These are phyloP conservation scores for Tylopilus sp. DNA, from an alignment of 1,284 basidiomycete species.

Conservation along the genomic window DNA sequence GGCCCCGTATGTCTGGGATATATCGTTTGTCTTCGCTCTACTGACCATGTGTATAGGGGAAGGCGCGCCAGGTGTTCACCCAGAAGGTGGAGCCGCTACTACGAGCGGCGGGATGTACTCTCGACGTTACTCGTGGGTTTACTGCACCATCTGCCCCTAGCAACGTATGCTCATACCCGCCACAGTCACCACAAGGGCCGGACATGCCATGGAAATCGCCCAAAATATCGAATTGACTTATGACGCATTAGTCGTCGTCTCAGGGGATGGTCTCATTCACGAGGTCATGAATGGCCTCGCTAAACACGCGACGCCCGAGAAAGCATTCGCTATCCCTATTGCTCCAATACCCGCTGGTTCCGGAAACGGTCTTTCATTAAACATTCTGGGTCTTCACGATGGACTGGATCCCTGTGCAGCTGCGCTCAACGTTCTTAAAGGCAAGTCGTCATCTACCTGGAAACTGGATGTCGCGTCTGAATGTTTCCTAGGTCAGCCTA, in stretches of 20 bases:
- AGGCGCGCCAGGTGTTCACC: slow-evolving; percentile 71
- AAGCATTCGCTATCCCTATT: slow-evolving; percentile 83
- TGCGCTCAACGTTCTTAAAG: slow-evolving; percentile 90
- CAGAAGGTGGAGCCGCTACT: slow-evolving; percentile 85
- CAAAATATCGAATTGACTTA: slow-evolving; percentile 71
- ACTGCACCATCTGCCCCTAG: slow-evolving; percentile 12
- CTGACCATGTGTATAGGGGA: slow-evolving; percentile 66
- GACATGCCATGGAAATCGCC: slow-evolving; percentile 82
- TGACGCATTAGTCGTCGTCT: slow-evolving; percentile 86
- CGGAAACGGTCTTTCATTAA: slow-evolving; percentile 85
- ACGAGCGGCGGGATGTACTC: slow-evolving; percentile 76
- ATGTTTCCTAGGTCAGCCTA: slow-evolving; percentile 63
- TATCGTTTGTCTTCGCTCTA: slow-evolving; percentile 2
- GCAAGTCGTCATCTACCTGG: slow-evolving; percentile 46
- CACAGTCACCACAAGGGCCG: slow-evolving; percentile 76
- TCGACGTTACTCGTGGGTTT: slow-evolving; percentile 72
- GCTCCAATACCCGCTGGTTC: slow-evolving; percentile 92
- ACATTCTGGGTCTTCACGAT: slow-evolving; percentile 77
- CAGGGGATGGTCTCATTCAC: slow-evolving; percentile 92
- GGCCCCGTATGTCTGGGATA: slow-evolving; percentile 65
- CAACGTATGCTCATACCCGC: slow-evolving; percentile 11
- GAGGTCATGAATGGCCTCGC: slow-evolving; percentile 96
- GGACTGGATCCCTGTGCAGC: slow-evolving; percentile 83
- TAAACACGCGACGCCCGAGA: slow-evolving; percentile 71
- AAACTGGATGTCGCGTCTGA: slow-evolving; percentile 12